Evolutionary conservation across 495 filamentous ascomycete genomes (phyloP), one percentile per base, ranked within the genome.

Genomic region (Penicillium riverlandense): DNA sequence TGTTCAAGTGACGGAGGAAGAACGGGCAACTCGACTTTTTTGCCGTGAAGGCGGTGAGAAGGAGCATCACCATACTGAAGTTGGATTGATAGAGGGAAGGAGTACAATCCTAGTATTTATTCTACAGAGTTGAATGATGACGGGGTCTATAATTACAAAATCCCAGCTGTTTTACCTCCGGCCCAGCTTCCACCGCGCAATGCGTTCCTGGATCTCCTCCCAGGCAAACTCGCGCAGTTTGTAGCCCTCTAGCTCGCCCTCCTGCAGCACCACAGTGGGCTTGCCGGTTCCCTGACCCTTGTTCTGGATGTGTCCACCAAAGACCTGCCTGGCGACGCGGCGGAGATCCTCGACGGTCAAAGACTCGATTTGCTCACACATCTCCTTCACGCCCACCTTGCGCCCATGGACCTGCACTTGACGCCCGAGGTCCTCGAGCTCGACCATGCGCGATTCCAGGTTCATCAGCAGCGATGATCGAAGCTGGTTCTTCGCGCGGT

Each of bases 401-500:
- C 82, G 75, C 8, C 90, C 91, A 60, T 96, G 88, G 10, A 96
- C 88, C 65, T 97, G 94, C 8, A 99, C 88, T 65, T 97, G 92
- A 46, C 92, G 74, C 32, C 94, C 92, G 6, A 99, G 75, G 65
- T 99, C 92, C 70, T 99, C 92, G n/a, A 99, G 70, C 65, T 96
- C 94, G 10, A 97, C 88, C 92, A 97, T 96, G 35, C 94, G 79
- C 46, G 80, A 86, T 70, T 99, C 92, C 0, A 99, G 77, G 67
- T 99, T 99, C 94, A 99, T 97, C 33, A 99, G 77, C 16, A 99
- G 70, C 34, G 83, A 86, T 10, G 84, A 89, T 31, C 88, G 77
- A 30, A 99, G 80, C 71, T 97, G 94, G 59, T 99, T 99, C 78
- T 99, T 99, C 9, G 92, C 92, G n/a, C 92, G 81, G 59, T 84